Evolutionary conservation across 192 early-diverging fungal species (phyloP), one percentile per base, ranked within the genome.

Genomic region (Gonapodya prolifera): DNA sequence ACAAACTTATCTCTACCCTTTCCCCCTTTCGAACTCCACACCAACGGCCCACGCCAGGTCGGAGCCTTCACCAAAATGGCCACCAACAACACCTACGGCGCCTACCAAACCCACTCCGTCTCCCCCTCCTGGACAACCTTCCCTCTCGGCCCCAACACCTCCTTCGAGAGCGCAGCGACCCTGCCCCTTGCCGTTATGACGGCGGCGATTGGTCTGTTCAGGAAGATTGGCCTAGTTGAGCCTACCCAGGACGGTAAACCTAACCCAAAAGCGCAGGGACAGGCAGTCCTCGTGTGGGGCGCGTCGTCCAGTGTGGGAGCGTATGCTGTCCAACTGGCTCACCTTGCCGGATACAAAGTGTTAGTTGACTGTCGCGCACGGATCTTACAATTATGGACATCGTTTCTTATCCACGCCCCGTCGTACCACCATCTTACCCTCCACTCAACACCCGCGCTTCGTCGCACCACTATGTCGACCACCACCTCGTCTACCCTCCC

Each of bases 251-350:
- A 69, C 45, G 45, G 45, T n/a, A n/a, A 8, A n/a, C 45, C 45
- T n/a, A 69, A 69, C 45, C 8, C 8, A n/a, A n/a, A 8, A 8
- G n/a, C 8, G 13, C 13, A 69, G 45, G 45, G 45, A 8, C 8
- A 82, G 70, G 77, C 30, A 32, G 76, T 82, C 30, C 30, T 82
- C 8, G 69, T 82, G 16, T 75, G 76, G 76, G 81, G 81, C 34
- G 81, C 36, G 8, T n/a, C 78, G 0, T 33, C 75, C 1, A 77
- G 78, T 1, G 71, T 77, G 2, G 81, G 81, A 1, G 1, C 28
- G 17, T 80, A 77, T 35, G 76, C 78, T 30, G 76, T 80, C 0
- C 81, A 82, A 36, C 76, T 82, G 1, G 78, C 78, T 18, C 45
- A 76, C 1, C 74, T 75, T 2, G 78, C 81, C 0, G 81, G 81